Conservation (phyloP, 441 rosid species). For the Croton setiger region DNA sequence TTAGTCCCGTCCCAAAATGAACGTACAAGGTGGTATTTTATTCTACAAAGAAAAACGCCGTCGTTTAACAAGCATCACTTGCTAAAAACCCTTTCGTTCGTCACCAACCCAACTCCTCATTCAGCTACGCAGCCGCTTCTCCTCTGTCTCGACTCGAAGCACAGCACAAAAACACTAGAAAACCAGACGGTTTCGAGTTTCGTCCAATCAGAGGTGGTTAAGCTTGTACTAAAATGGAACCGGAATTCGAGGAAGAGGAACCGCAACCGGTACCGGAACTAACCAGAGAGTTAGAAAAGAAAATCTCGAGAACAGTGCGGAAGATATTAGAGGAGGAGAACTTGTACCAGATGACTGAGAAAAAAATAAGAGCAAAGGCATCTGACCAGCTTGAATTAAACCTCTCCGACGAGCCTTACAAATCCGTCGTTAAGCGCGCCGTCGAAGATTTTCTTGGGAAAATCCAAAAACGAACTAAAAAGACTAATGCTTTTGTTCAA, state of each 20-base stretch:
- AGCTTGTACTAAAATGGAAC: slow-evolving; percentile 5
- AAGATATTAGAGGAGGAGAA: slow-evolving; percentile 32
- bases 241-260: slow-evolving; percentile 21
- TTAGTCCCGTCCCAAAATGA: no score
- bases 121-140: neutral
- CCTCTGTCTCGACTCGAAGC: neutral
- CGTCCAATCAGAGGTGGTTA: neutral
- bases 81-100: neutral
- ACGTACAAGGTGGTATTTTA: no score
- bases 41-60: no score
- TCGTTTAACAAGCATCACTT: neutral
- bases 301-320: slow-evolving; percentile 32
- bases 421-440: slow-evolving; percentile 28
- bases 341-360: slow-evolving; percentile 37
- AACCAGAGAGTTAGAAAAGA: slow-evolving; percentile 25
- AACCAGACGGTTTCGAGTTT: neutral
- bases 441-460: slow-evolving; percentile 35
- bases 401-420: slow-evolving; percentile 35
- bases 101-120: neutral
- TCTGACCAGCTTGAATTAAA: slow-evolving; percentile 32
- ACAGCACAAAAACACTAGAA: no score
- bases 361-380: slow-evolving; percentile 35
- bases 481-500: slow-evolving; percentile 6
- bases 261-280: slow-evolving; percentile 21
- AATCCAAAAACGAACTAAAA: slow-evolving; percentile 16